These are phyloP conservation scores for Rhizopogon salebrosus DNA, from an alignment of 768 basidiomycete genomes.

Conservation along the genomic window DNA sequence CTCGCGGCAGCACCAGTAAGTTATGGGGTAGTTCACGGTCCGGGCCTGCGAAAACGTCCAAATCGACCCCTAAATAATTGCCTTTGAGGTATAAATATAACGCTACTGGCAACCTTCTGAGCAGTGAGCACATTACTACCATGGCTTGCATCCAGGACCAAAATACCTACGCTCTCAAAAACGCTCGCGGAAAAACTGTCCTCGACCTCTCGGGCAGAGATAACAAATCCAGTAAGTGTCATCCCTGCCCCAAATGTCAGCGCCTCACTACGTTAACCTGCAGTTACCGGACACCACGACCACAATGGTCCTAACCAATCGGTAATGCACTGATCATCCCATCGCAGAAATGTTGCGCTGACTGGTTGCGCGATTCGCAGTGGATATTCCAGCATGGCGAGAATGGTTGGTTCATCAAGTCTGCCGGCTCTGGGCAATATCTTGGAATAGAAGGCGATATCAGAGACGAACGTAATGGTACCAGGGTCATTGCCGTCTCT, in stretches of 20 bases:
- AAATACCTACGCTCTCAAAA: slow-evolving; percentile 39
- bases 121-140: not conserved
- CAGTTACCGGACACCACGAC: slow-evolving; percentile 45
- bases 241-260: not conserved
- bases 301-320: slow-evolving; percentile 45
- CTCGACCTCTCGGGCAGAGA: slow-evolving; percentile 53
- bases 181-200: slow-evolving; percentile 46
- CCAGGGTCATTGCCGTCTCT: slow-evolving; percentile 31
- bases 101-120: not conserved
- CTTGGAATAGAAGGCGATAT: slow-evolving; percentile 29
- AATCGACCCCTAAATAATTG: not conserved
- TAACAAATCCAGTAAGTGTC: slow-evolving; percentile 36
- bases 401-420: slow-evolving; percentile 38
- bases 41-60: too few species aligned
- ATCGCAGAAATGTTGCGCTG: not conserved
- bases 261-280: not conserved
- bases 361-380: slow-evolving; percentile 19
- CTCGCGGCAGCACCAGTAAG: too few species aligned
- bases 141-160: slow-evolving; percentile 30
- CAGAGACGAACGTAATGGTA: slow-evolving; percentile 31
- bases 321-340: slow-evolving; percentile 22
- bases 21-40: too few species aligned
- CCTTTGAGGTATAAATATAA: not conserved
- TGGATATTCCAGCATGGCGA: slow-evolving; percentile 41
- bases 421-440: slow-evolving; percentile 34